These are phyloP conservation scores for Nemophila menziesii DNA, from an alignment of 257 asterid species.

Conservation along the genomic window DNA sequence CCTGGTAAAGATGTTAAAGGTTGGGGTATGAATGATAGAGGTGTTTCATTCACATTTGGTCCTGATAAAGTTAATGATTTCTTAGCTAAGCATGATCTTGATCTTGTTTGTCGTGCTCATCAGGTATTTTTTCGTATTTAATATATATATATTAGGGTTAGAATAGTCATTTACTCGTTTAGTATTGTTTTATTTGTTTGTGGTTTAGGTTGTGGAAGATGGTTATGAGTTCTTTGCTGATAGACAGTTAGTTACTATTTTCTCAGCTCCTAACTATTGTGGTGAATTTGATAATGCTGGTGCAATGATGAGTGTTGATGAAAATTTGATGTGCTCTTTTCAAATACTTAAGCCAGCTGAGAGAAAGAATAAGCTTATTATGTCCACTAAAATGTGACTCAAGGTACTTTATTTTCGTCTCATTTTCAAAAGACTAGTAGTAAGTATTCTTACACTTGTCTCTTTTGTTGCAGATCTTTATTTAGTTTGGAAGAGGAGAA, in stretches of 20 bases:
- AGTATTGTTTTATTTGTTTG: background rate
- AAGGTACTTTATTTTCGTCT: too few relatives aligned
- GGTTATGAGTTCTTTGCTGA: slow-evolving; percentile 38
- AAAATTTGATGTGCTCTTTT: slow-evolving; percentile 29
- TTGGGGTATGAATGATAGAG: slow-evolving; percentile 36
- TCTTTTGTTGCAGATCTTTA: too few relatives aligned
- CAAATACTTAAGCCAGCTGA: slow-evolving; percentile 37
- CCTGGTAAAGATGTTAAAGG: slow-evolving; percentile 34
- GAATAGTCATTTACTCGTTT: too few relatives aligned
- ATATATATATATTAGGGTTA: background rate
- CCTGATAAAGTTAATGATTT: slow-evolving; percentile 26
- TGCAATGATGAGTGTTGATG: slow-evolving; percentile 34
- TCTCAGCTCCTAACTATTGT: slow-evolving; percentile 29
- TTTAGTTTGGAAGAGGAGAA: too few relatives aligned
- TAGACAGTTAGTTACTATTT: slow-evolving; percentile 29
- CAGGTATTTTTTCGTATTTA: slow-evolving; percentile 16
- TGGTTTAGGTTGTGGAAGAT: slow-evolving; percentile 26
- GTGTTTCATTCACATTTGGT: slow-evolving; percentile 30
- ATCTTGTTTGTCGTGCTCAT: slow-evolving; percentile 38
- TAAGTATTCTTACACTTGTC: too few relatives aligned
- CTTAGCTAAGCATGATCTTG: slow-evolving; percentile 26
- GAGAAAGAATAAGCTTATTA: slow-evolving; percentile 25
- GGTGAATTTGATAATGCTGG: slow-evolving; percentile 34
- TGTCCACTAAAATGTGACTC: slow-evolving; percentile 20
- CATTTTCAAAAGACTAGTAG: too few relatives aligned